Evolutionary conservation across 1,284 basidiomycete species (phyloP), one percentile per base, ranked within the genome.

Genomic region (Afroboletus lepidellus): DNA sequence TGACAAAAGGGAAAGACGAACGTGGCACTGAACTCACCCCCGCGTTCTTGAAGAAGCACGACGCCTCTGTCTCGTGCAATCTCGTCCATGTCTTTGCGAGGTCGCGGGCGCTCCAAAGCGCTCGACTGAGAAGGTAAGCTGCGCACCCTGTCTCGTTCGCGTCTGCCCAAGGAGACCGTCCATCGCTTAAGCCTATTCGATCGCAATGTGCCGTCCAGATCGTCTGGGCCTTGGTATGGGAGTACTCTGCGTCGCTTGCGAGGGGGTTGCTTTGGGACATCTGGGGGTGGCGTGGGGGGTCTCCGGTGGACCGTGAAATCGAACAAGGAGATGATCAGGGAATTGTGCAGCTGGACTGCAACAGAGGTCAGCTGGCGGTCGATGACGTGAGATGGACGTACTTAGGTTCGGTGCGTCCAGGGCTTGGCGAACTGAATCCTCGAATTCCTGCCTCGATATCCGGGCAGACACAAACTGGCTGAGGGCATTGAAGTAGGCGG

Each of bases 281-380:
- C 73, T 16, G 79, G 80, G 1, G 82, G 79, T 20, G 85, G 83
- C 0, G 84, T 81, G 1, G 82, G 79, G 13, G 81, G 81, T 41
- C 81, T 77, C 55, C 81, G 81, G 58, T 85, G 81, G 0, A 84
- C 80, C 0, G 88, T 87, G 20, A 85, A 84, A 63, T 89, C 87
- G 57, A 92, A 87, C 12, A 92, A 69, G 4, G 90, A 89, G 34
- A 90, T 88, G 42, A 92, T 83, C 25, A 92, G 75, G 4, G 88
- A 81, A 67, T 92, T 92, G 63, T 92, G 89, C 3, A 91, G 72
- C 66, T 88, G 85, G 29, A 90, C 86, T 87, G 59, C 23, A 48
- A 24, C 41, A 18, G 29, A 33, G 21, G 13, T 59, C 41, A 61
- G 55, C 50, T 38, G 11, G 24, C 24, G n/a, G 27, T 46, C 41